A percentile compares a stretch with the other conserved stretches of the same genome.
Evolutionary conservation across 164 flowering plant species (phyloP).

Genomic region (Warburgia ugandensis): DNA sequence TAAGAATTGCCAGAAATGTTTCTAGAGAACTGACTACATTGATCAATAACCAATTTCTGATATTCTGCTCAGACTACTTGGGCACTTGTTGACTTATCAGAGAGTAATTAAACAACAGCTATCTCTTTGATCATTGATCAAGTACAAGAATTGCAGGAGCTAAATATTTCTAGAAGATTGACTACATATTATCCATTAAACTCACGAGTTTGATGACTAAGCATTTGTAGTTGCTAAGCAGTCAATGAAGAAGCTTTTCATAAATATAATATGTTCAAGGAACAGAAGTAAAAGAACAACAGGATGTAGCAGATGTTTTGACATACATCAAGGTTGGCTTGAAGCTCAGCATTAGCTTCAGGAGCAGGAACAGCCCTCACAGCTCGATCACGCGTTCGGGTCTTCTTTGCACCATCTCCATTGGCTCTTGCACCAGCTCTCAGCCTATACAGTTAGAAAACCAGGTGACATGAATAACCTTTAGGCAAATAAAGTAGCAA

Average conservation of each 20-base stretch:
- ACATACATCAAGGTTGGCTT: slow-evolving; percentile 80
- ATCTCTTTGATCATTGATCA: too few species aligned
- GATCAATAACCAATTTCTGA: too few species aligned
- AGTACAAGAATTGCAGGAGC: neutral
- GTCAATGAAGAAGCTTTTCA: too few species aligned
- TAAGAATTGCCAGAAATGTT: too few species aligned
- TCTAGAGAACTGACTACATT: too few species aligned
- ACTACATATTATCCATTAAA: neutral
- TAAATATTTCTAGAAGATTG: neutral
- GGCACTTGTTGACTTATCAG: too few species aligned
- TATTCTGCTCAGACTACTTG: too few species aligned
- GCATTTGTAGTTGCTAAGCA: too few species aligned
- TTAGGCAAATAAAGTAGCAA: neutral
- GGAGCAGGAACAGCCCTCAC: slow-evolving; percentile 70
- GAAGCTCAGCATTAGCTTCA: slow-evolving; percentile 83
- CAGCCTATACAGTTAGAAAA: slow-evolving; percentile 30
- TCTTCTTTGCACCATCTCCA: slow-evolving; percentile 61
- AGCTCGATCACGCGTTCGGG: slow-evolving; percentile 57
- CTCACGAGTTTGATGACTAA: too few species aligned
- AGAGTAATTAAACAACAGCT: too few species aligned
- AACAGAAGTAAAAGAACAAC: neutral
- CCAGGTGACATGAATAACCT: neutral
- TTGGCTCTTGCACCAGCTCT: slow-evolving; percentile 60
- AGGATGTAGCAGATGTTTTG: slow-evolving; percentile 12
- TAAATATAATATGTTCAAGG: neutral